Evolutionary conservation across 2,329 filamentous ascomycete genomes (phyloP).

Genomic region (Didymella lethalis): DNA sequence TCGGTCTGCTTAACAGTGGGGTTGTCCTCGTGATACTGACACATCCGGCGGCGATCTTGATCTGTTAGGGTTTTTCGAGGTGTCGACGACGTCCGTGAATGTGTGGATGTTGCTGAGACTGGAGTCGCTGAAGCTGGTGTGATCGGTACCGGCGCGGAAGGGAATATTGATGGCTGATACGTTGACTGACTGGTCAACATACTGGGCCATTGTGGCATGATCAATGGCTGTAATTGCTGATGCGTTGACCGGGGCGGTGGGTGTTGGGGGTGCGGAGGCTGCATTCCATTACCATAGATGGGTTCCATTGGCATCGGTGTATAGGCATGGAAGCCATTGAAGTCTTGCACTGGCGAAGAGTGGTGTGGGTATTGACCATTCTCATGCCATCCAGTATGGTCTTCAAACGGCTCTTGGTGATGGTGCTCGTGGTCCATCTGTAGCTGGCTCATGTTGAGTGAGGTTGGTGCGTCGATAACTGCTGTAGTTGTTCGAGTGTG

Average conservation of each 20-base stretch:
- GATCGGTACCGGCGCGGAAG: constrained; percentile 48
- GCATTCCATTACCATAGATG: constrained; percentile 49
- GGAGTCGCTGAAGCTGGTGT: constrained; percentile 51
- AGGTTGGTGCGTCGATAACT: constrained; percentile 26
- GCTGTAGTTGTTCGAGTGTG: constrained; percentile 34
- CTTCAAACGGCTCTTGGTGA: constrained; percentile 47
- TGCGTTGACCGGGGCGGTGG: constrained; percentile 47
- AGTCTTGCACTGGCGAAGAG: constrained; percentile 52
- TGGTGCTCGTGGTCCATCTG: constrained; percentile 53
- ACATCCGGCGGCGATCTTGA: constrained; percentile 90
- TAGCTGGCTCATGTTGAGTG: constrained; percentile 51
- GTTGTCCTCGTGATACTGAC: constrained; percentile 88
- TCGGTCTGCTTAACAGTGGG: constrained; percentile 93
- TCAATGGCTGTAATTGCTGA: constrained; percentile 52
- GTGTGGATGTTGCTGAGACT: constrained; percentile 51
- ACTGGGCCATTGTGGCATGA: constrained; percentile 53
- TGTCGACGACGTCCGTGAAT: constrained; percentile 61
- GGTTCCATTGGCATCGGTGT: constrained; percentile 52
- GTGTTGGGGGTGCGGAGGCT: constrained; percentile 46
- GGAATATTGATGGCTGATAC: constrained; percentile 50
- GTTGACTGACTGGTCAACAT: constrained; percentile 54
- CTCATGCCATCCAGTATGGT: constrained; percentile 47
- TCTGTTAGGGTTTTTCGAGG: constrained; percentile 90
- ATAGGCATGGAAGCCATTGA: constrained; percentile 50
- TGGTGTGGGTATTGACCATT: constrained; percentile 46